phyloP scores from a whole-genome alignment of 1,139 yeast genomes.

The Lodderomyces theae region DNA sequence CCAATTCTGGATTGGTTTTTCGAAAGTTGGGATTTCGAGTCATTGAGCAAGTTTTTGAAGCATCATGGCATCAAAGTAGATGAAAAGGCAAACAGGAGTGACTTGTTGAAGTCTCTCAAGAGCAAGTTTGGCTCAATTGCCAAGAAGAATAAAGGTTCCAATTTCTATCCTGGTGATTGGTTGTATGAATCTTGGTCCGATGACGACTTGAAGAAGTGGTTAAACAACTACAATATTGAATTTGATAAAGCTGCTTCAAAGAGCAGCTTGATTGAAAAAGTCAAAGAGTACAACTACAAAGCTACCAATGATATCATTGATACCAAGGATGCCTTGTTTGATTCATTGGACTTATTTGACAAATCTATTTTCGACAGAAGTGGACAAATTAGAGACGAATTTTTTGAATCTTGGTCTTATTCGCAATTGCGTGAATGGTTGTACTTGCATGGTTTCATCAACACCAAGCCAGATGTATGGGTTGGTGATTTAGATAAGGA shows the following conservation, averaged over 20 bases:
- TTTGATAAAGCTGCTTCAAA: slow-evolving; percentile 33
- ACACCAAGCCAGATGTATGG: slow-evolving; percentile 23
- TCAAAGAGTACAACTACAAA: slow-evolving; percentile 40
- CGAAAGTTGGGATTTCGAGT: slow-evolving; percentile 44
- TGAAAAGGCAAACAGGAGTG: slow-evolving; percentile 27
- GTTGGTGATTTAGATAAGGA: slow-evolving; percentile 19
- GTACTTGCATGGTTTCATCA: slow-evolving; percentile 24
- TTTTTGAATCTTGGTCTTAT: slow-evolving; percentile 40
- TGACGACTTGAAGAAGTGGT: slow-evolving; percentile 45
- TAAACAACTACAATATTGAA: slow-evolving; percentile 41
- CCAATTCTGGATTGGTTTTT: slow-evolving; percentile 39
- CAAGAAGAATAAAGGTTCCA: slow-evolving; percentile 33
- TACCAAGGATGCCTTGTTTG: slow-evolving; percentile 36
- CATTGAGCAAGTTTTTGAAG: slow-evolving; percentile 35
- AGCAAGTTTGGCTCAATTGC: slow-evolving; percentile 37
- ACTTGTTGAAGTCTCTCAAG: slow-evolving; percentile 36
- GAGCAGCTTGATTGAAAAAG: slow-evolving; percentile 41
- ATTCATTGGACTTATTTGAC: slow-evolving; percentile 32
- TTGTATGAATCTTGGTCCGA: slow-evolving; percentile 47
- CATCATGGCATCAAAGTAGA: slow-evolving; percentile 25
- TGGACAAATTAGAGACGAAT: slow-evolving; percentile 41
- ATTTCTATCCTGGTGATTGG: slow-evolving; percentile 51
- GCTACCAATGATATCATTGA: slow-evolving; percentile 35
- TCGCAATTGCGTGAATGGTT: slow-evolving; percentile 34
- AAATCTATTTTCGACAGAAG: slow-evolving; percentile 36